phyloP scores from a whole-genome alignment of 768 basidiomycete genomes.

The Daedaleopsis sinensis region DNA sequence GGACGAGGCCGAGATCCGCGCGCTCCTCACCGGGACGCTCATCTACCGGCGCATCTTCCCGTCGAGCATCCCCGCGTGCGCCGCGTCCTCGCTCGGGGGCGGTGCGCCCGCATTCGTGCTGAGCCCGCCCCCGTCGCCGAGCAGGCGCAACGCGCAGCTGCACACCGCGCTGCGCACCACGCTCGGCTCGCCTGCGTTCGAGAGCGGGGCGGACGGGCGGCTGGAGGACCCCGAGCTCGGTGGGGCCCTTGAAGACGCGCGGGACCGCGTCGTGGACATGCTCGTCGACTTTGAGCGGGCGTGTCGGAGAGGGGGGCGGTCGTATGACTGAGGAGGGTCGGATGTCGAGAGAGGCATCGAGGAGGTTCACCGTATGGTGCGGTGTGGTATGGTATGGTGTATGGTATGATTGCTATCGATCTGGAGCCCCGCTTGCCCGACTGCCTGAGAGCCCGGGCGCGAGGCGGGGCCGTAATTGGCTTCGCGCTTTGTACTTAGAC shows the following conservation, averaged over 20 bases:
- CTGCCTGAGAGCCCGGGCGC: no score
- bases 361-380: no score
- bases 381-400: no score
- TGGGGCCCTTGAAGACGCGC: constrained; percentile 66
- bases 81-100: constrained; percentile 28
- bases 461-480: no score
- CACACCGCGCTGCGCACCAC: constrained; percentile 51
- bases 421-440: neutral
- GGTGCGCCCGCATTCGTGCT: constrained; percentile 41
- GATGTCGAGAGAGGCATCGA: neutral
- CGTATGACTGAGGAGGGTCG: constrained; percentile 6
- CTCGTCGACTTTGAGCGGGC: constrained; percentile 44
- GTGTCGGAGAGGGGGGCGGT: constrained; percentile 23
- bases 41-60: constrained; percentile 66
- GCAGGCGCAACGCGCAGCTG: constrained; percentile 42
- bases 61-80: constrained; percentile 28
- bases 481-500: no score
- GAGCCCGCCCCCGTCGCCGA: constrained; percentile 64
- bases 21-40: constrained; percentile 60
- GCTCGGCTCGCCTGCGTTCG: constrained; percentile 58
- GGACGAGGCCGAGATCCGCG: constrained; percentile 50
- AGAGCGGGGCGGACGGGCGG: constrained; percentile 34
- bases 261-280: constrained; percentile 77
- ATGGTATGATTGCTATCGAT: neutral
- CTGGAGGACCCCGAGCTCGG: constrained; percentile 45